Percentiles rank a stretch among this genome's conserved stretches.
Evolutionary conservation across 306 rosid genomes (phyloP).

Genomic region (Prosopis cineraria): DNA sequence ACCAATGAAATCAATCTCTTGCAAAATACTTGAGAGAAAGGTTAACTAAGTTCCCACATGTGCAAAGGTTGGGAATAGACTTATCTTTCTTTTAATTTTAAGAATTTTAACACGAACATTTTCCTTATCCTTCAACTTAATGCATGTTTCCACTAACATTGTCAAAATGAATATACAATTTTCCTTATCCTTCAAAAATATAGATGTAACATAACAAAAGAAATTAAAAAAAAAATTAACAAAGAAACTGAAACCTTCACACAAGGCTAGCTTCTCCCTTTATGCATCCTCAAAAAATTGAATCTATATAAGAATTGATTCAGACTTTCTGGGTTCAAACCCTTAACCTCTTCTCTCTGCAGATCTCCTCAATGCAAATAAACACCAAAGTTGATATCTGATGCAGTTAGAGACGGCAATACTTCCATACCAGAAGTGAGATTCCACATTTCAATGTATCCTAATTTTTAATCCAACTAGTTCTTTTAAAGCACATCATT

Average conservation of each 20-base stretch:
- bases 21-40: no score
- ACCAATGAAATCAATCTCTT: no score
- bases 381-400: conserved; percentile 38
- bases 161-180: conserved; percentile 53
- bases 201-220: conserved; percentile 33
- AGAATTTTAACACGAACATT: no score
- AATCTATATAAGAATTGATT: conserved; percentile 42
- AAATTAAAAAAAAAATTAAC: conserved; percentile 38
- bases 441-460: conserved; percentile 41
- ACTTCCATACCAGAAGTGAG: conserved; percentile 39
- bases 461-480: conserved; percentile 48
- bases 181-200: conserved; percentile 39
- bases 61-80: no score
- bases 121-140: no score
- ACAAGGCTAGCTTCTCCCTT: conserved; percentile 43
- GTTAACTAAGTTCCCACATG: no score
- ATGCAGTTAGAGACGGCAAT: conserved; percentile 31
- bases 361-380: conserved; percentile 36
- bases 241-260: conserved; percentile 41
- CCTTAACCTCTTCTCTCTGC: conserved; percentile 29
- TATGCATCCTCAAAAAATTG: conserved; percentile 46
- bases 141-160: conserved; percentile 34
- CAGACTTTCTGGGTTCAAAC: conserved; percentile 39
- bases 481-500: conserved; percentile 44
- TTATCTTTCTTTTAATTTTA: no score